Conservation (phyloP, 306 rosid species). For the Boehmeria nivea region DNA sequence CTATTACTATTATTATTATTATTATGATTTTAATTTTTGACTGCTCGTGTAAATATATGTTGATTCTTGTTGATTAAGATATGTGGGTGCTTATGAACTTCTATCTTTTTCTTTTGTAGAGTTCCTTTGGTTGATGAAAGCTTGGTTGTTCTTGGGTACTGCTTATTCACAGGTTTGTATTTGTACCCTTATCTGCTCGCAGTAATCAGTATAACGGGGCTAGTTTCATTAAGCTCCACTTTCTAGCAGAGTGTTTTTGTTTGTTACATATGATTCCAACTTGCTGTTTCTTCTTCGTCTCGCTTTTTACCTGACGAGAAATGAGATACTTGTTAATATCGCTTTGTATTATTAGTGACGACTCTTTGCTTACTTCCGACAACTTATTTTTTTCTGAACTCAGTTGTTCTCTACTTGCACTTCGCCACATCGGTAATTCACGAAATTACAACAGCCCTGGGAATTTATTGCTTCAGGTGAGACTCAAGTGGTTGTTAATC, state of each 20-base stretch:
- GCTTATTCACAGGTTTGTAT: slow-evolving; percentile 55
- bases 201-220: too few relatives aligned
- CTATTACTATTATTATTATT: background rate
- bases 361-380: slow-evolving; percentile 8
- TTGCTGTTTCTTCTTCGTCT: too few relatives aligned
- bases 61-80: slow-evolving; percentile 11
- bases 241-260: too few relatives aligned
- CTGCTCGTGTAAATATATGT: too few relatives aligned
- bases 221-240: too few relatives aligned
- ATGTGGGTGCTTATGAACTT: slow-evolving; percentile 21
- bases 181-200: background rate
- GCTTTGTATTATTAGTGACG: background rate
- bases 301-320: too few relatives aligned
- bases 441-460: slow-evolving; percentile 78
- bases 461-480: slow-evolving; percentile 94
- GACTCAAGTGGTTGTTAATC: background rate
- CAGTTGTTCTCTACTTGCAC: slow-evolving; percentile 75
- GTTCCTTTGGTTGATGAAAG: slow-evolving; percentile 73
- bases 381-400: slow-evolving; percentile 14
- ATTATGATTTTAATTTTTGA: too few relatives aligned
- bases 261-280: too few relatives aligned
- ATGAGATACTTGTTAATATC: slow-evolving; percentile 1
- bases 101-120: slow-evolving; percentile 38
- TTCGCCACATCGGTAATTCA: slow-evolving; percentile 73
- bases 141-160: slow-evolving; percentile 75